Percentiles rank a stretch among this genome's conserved stretches.
phyloP scores from a whole-genome alignment of 2,329 filamentous ascomycete species.

The Colletotrichum orbiculare region DNA sequence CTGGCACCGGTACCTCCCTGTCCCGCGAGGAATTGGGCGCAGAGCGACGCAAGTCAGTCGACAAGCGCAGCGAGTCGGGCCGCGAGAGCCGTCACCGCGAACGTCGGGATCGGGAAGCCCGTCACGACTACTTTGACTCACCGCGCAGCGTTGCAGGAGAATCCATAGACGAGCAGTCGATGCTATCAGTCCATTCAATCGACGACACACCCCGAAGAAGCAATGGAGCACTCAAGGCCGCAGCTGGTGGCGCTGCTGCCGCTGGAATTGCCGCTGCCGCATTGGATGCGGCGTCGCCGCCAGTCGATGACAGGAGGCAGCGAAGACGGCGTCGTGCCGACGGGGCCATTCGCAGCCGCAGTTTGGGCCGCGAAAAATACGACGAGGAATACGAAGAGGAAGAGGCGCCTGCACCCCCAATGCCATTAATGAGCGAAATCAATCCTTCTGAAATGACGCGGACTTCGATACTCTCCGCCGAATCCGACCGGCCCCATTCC shows the following conservation, averaged over 20 bases:
- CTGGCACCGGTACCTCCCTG: slow-evolving; percentile 57
- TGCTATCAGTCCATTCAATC: slow-evolving; percentile 53
- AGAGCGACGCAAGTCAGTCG: slow-evolving; percentile 70
- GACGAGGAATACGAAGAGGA: slow-evolving; percentile 64
- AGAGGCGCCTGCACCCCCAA: slow-evolving; percentile 74
- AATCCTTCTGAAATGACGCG: slow-evolving; percentile 89
- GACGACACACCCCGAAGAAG: slow-evolving; percentile 59
- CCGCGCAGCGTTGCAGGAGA: slow-evolving; percentile 60
- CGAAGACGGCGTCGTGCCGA: slow-evolving; percentile 65
- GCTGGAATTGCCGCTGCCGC: slow-evolving; percentile 50
- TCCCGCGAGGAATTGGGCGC: slow-evolving; percentile 68
- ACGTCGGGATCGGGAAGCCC: slow-evolving; percentile 60
- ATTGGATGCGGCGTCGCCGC: slow-evolving; percentile 53
- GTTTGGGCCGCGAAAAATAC: slow-evolving; percentile 57
- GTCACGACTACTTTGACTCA: slow-evolving; percentile 65
- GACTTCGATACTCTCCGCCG: slow-evolving; percentile 85
- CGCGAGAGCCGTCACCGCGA: slow-evolving; percentile 57
- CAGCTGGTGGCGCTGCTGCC: slow-evolving; percentile 57
- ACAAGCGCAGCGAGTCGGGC: slow-evolving; percentile 62
- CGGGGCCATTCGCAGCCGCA: slow-evolving; percentile 54
- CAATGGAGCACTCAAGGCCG: slow-evolving; percentile 56
- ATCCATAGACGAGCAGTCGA: slow-evolving; percentile 53
- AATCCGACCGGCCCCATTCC: slow-evolving; percentile 78
- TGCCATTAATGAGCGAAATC: slow-evolving; percentile 89
- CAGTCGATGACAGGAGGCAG: slow-evolving; percentile 62